Percentiles rank a stretch among this genome's conserved stretches.
These are phyloP conservation scores for Microcyclospora tardicrescens DNA, from an alignment of 2,329 filamentous ascomycete species.

Conservation along the genomic window DNA sequence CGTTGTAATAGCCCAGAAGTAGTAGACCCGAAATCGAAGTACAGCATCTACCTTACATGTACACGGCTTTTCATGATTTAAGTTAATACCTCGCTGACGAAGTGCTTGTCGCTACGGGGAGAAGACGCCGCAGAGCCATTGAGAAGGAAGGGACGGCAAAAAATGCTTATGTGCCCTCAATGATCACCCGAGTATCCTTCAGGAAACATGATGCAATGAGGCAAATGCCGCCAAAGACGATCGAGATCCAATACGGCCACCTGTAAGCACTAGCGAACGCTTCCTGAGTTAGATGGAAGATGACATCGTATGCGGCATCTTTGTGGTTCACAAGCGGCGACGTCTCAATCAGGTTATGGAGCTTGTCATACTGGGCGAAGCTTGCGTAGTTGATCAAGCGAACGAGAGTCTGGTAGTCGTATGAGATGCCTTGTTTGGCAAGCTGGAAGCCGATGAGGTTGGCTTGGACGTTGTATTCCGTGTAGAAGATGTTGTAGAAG, in stretches of 20 bases:
- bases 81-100: too few species aligned
- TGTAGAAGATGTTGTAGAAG: slow-evolving; percentile 41
- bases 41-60: too few species aligned
- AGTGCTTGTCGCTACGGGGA: too few species aligned
- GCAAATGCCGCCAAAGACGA: slow-evolving; percentile 21
- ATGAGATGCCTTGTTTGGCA: slow-evolving; percentile 26
- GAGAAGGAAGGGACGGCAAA: too few species aligned
- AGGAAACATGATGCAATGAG: slow-evolving; percentile 18
- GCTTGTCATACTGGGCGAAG: slow-evolving; percentile 9
- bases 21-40: too few species aligned
- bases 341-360: slow-evolving; percentile 7
- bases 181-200: too few species aligned
- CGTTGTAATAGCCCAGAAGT: too few species aligned
- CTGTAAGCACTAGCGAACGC: slow-evolving; percentile 19
- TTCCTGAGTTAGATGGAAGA: slow-evolving; percentile 13
- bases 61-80: too few species aligned
- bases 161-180: too few species aligned
- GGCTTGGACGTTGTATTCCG: slow-evolving; percentile 29
- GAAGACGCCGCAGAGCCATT: too few species aligned
- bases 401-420: slow-evolving; percentile 5
- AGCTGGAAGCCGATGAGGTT: slow-evolving; percentile 25
- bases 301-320: slow-evolving; percentile 14
- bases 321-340: slow-evolving; percentile 8
- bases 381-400: slow-evolving; percentile 10
- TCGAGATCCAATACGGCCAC: slow-evolving; percentile 21